Conservation (phyloP, 345 rosid genomes). For the Theobroma cacao region DNA sequence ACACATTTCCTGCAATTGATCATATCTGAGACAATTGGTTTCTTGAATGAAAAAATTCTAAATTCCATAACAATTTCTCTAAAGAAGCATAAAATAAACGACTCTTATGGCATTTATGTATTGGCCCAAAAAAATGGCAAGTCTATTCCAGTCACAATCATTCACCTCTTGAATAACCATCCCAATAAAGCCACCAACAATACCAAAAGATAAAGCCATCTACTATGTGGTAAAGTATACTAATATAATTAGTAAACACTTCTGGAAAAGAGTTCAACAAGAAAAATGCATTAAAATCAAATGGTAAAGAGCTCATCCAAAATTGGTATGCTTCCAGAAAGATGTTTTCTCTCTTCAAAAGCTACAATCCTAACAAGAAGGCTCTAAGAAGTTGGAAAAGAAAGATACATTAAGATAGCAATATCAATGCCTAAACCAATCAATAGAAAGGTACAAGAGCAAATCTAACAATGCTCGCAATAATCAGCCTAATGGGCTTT, state of each 20-base stretch:
- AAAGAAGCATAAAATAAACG: not conserved
- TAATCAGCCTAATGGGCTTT: conserved; percentile 19
- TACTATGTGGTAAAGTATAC: not conserved
- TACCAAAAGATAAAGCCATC: not conserved
- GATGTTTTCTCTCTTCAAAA: conserved; percentile 4
- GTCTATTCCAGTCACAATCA: not conserved
- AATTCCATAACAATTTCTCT: not conserved
- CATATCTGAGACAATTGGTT: not conserved
- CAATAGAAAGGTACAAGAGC: not conserved
- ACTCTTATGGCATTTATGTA: not conserved
- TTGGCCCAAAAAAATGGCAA: not conserved
- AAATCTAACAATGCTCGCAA: conserved; percentile 11
- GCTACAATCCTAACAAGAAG: conserved; percentile 11
- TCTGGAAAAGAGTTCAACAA: not conserved
- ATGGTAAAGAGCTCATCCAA: conserved; percentile 6
- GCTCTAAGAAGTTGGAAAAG: conserved; percentile 7
- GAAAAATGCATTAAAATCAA: not conserved
- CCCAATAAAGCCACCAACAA: not conserved
- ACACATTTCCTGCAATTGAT: not conserved
- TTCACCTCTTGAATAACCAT: not conserved
- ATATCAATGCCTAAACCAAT: not conserved
- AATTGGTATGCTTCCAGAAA: conserved; percentile 2
- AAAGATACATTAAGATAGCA: conserved; percentile 3
- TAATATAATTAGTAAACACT: not conserved
- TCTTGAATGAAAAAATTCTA: not conserved